phyloP scores from a whole-genome alignment of 805 yeast genomes.

The Kluyveromyces nonfermentans region DNA sequence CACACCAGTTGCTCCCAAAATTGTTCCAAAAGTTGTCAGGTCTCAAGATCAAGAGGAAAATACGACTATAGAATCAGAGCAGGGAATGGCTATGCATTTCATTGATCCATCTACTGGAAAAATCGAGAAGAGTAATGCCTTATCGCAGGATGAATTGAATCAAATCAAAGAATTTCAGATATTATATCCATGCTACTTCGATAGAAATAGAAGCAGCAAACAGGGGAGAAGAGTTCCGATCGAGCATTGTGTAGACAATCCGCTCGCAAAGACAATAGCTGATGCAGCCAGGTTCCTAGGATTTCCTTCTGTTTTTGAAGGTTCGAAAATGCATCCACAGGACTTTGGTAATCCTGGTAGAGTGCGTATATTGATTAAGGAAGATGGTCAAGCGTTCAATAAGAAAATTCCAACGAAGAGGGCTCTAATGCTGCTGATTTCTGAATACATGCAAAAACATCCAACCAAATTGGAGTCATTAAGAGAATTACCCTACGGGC shows the following conservation, averaged over 20 bases:
- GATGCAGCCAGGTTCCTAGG: slow-evolving; percentile 50
- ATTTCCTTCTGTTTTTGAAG: slow-evolving; percentile 44
- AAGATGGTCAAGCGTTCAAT: slow-evolving; percentile 33
- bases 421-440: slow-evolving; percentile 49
- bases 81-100: slow-evolving; percentile 9
- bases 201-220: slow-evolving; percentile 57
- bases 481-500: slow-evolving; percentile 55
- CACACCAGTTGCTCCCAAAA: slow-evolving; percentile 65
- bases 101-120: slow-evolving; percentile 24
- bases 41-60: slow-evolving; percentile 44
- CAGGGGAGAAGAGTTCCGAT: slow-evolving; percentile 77
- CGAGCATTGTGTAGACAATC: slow-evolving; percentile 71
- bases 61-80: slow-evolving; percentile 7
- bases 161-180: slow-evolving; percentile 63
- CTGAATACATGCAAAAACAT: slow-evolving; percentile 50
- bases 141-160: slow-evolving; percentile 48
- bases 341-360: slow-evolving; percentile 98
- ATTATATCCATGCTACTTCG: slow-evolving; percentile 90
- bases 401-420: slow-evolving; percentile 44
- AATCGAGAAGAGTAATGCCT: slow-evolving; percentile 19
- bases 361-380: slow-evolving; percentile 63
- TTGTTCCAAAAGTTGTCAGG: slow-evolving; percentile 49
- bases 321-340: slow-evolving; percentile 87
- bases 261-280: slow-evolving; percentile 71
- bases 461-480: slow-evolving; percentile 64